Conservation (phyloP, 257 asterid genomes). For the Solanum paucissectum region DNA sequence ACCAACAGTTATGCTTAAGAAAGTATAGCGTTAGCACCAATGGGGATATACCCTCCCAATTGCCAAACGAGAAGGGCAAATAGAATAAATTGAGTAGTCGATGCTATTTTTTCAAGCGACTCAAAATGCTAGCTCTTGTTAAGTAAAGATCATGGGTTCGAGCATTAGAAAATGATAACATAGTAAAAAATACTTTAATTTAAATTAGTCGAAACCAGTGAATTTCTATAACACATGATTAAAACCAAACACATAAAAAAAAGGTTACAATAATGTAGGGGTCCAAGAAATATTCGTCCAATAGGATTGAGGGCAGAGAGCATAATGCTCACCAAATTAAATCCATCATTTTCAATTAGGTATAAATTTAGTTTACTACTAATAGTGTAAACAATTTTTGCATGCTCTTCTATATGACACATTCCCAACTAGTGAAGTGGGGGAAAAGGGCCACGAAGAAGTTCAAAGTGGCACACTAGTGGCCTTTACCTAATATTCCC, state of each 20-base stretch:
- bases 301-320: background rate
- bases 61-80: background rate
- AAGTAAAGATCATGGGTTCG: too few species aligned
- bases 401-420: background rate
- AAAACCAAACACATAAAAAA: background rate
- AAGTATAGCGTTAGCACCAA: background rate
- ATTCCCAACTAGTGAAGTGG: background rate
- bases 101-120: background rate
- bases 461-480: background rate
- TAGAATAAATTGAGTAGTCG: background rate
- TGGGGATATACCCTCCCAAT: background rate
- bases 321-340: background rate
- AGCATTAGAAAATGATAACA: too few species aligned
- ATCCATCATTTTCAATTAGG: background rate
- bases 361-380: background rate
- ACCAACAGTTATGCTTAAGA: background rate
- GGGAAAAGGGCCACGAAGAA: background rate
- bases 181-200: too few species aligned
- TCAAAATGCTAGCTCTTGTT: too few species aligned
- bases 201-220: too few species aligned
- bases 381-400: background rate
- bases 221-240: background rate
- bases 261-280: background rate
- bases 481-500: background rate
- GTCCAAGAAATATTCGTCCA: background rate